These are phyloP conservation scores for Theileria luwenshuni DNA, from an alignment of 169 alveolate species.

Conservation along the genomic window DNA sequence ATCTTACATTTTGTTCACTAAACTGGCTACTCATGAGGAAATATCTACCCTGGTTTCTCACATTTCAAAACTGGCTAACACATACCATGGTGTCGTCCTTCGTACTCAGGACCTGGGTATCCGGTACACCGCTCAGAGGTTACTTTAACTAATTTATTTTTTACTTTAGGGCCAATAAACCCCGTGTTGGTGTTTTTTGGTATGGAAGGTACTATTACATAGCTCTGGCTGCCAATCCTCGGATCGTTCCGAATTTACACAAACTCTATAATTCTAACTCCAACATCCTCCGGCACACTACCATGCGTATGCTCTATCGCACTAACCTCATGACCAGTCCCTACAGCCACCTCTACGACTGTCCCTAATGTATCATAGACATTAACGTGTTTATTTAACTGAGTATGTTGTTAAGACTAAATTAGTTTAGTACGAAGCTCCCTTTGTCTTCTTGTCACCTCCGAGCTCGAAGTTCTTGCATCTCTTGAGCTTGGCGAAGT, in stretches of 20 bases:
- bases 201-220: constrained; percentile 79
- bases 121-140: constrained; percentile 68
- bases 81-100: constrained; percentile 55
- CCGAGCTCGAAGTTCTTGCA: constrained; percentile 99
- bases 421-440: constrained; percentile 73
- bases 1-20: constrained; percentile 56
- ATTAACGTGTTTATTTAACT: not conserved
- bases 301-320: constrained; percentile 75
- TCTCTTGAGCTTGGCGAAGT: constrained; percentile 94
- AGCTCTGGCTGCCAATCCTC: constrained; percentile 75
- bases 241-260: constrained; percentile 73
- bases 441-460: constrained; percentile 92
- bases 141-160: not conserved
- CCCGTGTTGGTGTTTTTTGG: constrained; percentile 78
- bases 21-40: constrained; percentile 43
- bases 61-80: constrained; percentile 56
- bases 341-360: constrained; percentile 71
- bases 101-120: constrained; percentile 70
- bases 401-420: no score
- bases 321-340: constrained; percentile 78
- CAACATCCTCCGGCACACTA: constrained; percentile 71
- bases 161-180: constrained; percentile 67
- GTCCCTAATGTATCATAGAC: constrained; percentile 20
- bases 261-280: constrained; percentile 75
- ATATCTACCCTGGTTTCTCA: constrained; percentile 47